A percentile compares a stretch with the other conserved stretches of the same genome.
These are phyloP conservation scores for Cladosporium sphaerospermum DNA, from an alignment of 2,329 filamentous ascomycete species.

Conservation along the genomic window DNA sequence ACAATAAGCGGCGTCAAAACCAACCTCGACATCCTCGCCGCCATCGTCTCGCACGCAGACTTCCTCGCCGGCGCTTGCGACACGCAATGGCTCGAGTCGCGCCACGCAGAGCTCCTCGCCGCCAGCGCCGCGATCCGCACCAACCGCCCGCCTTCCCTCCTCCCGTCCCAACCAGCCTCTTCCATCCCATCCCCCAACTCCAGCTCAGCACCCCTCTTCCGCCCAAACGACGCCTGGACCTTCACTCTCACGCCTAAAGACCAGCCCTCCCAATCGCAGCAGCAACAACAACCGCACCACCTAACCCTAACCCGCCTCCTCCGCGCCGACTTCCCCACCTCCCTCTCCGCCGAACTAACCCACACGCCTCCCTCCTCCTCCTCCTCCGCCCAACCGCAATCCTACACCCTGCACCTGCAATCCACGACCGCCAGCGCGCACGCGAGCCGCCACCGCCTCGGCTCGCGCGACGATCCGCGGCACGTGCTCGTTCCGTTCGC, in stretches of 20 bases:
- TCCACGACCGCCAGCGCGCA: conserved; percentile 39
- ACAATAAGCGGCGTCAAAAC: conserved; percentile 53
- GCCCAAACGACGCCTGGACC: conserved; percentile 22
- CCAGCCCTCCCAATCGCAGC: background rate
- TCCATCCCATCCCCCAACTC: conserved; percentile 24
- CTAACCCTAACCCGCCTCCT: conserved; percentile 49
- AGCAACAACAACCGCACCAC: conserved; percentile 38
- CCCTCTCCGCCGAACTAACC: conserved; percentile 48
- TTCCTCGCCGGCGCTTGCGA: conserved; percentile 46
- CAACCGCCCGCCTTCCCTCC: conserved; percentile 15
- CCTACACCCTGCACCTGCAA: conserved; percentile 39
- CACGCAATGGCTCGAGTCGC: conserved; percentile 53
- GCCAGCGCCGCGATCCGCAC: conserved; percentile 14
- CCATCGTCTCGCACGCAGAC: conserved; percentile 46
- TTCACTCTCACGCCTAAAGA: conserved; percentile 13
- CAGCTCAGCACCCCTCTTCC: conserved; percentile 12
- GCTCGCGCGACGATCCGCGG: conserved; percentile 42
- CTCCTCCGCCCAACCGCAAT: conserved; percentile 21
- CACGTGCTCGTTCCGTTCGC: conserved; percentile 54
- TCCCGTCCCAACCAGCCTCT: conserved; percentile 16
- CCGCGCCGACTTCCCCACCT: conserved; percentile 54
- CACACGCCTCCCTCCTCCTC: conserved; percentile 35
- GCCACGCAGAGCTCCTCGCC: conserved; percentile 38
- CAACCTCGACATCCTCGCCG: conserved; percentile 49
- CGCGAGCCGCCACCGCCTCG: conserved; percentile 40